Percentiles rank a stretch among this genome's conserved stretches.
phyloP scores from a whole-genome alignment of 805 yeast species.

The Candida ovalis region DNA sequence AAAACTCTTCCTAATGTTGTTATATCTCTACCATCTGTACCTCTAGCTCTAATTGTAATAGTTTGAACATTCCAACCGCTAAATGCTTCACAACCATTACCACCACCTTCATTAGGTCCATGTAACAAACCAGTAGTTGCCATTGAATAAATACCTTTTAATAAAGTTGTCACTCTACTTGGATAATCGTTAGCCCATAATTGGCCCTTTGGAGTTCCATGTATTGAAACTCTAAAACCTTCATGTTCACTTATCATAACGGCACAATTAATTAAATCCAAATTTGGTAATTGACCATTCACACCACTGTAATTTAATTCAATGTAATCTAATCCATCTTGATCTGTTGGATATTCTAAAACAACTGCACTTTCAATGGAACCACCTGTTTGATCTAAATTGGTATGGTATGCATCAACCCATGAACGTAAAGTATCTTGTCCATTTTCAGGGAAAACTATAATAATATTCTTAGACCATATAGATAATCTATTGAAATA shows the following conservation, averaged over 20 bases:
- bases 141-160: constrained; percentile 63
- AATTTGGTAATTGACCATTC: constrained; percentile 93
- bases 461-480: constrained; percentile 92
- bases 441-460: constrained; percentile 77
- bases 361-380: constrained; percentile 88
- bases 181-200: constrained; percentile 45
- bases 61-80: constrained; percentile 97
- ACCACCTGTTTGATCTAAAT: constrained; percentile 86
- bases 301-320: constrained; percentile 83
- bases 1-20: constrained; percentile 89
- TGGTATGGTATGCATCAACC: constrained; percentile 91
- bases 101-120: constrained; percentile 19
- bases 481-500: constrained; percentile 83
- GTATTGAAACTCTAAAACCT: constrained; percentile 64
- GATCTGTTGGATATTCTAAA: constrained; percentile 62
- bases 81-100: constrained; percentile 82
- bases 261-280: constrained; percentile 83
- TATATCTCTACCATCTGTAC: constrained; percentile 58
- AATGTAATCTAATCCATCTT: constrained; percentile 67
- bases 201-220: constrained; percentile 48
- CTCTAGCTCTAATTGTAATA: constrained; percentile 66
- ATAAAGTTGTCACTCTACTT: constrained; percentile 54
- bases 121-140: constrained; percentile 61
- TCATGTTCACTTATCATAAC: constrained; percentile 73
- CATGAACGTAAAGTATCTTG: constrained; percentile 69